phyloP scores from a whole-genome alignment of 2,329 filamentous ascomycete genomes.

The Pseudocercospora pini-densiflorae region DNA sequence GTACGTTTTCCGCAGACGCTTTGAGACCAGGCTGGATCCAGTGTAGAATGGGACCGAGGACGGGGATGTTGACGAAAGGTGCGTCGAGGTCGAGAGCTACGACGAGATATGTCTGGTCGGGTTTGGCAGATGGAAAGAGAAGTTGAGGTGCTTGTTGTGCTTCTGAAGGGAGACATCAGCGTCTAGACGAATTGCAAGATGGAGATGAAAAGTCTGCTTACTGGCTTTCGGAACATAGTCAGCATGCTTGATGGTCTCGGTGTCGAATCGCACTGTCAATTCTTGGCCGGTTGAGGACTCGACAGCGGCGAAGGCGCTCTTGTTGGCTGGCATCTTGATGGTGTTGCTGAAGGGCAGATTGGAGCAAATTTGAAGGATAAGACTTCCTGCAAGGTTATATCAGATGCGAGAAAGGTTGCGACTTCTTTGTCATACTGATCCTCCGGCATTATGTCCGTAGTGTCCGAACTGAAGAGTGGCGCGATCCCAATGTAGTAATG shows the following conservation, averaged over 20 bases:
- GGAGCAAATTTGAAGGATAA: background rate
- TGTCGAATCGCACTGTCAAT: background rate
- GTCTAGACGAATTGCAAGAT: background rate
- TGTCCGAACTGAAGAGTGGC: background rate
- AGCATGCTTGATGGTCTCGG: background rate
- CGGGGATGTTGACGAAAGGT: slow-evolving; percentile 47
- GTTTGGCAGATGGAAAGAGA: slow-evolving; percentile 10
- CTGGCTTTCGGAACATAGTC: background rate
- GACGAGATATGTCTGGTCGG: slow-evolving; percentile 35
- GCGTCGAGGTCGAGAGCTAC: slow-evolving; percentile 55
- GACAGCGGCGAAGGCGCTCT: background rate
- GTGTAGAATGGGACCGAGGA: slow-evolving; percentile 55
- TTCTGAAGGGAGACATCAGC: background rate
- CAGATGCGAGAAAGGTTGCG: background rate
- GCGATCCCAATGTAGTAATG: background rate
- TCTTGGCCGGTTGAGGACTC: background rate
- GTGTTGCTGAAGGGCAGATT: background rate
- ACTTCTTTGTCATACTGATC: background rate
- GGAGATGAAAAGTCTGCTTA: background rate
- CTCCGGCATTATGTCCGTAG: background rate
- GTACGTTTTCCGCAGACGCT: slow-evolving; percentile 13
- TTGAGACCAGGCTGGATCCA: slow-evolving; percentile 51
- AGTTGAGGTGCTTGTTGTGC: slow-evolving; percentile 31
- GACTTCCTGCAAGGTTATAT: background rate
- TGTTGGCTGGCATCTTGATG: background rate